Base-by-base conservation (phyloP, 192 early-diverging fungal species). In the Umbelopsis sp. region DNA sequence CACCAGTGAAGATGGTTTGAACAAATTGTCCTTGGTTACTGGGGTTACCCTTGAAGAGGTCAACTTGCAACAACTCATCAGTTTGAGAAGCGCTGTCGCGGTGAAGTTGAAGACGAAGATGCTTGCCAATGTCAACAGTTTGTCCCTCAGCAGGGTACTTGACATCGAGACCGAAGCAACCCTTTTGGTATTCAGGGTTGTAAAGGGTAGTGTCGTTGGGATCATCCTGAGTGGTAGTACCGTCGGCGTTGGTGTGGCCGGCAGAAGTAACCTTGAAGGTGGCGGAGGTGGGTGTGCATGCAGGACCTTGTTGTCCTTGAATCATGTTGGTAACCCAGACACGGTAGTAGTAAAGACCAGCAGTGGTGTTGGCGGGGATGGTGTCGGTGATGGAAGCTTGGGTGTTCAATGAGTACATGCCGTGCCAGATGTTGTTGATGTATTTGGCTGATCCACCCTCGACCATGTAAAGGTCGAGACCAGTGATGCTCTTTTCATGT, bases 301-400 rank as follows among this genome's bases (percentile, higher is more conserved):
- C 75, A 47, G 75, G 75, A 7, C 75, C 75, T 37, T 77, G 75
- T 66, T 72, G 66, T 9, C 71, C 71, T 20, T 69, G 49, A 18
- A 77, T 64, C 23, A 27, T 33, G 50, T 77, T 77, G 67, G 75
- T 77, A 23, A 77, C 75, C 75, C 75, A 77, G 27, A 77, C 75
- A 72, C 75, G 75, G 49, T 77, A 77, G 67, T 77, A 77, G 61
- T 77, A 77, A 52, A 66, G 70, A 64, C 76, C 76, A 47, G 76
- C 76, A 51, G 71, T 12, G 10, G 41, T 49, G 23, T 65, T 66
- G 35, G 68, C 25, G 21, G 71, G 71, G 20, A 78, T 52, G 1
- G 44, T 50, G 20, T 78, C 76, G 10, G 18, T 4, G 22, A 78
- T 69, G n/a, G 76, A 64, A 16, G 76, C 71, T n/a, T 64, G 20